Percentiles rank a stretch among this genome's conserved stretches.
Evolutionary conservation across 2,329 filamentous ascomycete species (phyloP).

Genomic region (Fusarium aywerte): DNA sequence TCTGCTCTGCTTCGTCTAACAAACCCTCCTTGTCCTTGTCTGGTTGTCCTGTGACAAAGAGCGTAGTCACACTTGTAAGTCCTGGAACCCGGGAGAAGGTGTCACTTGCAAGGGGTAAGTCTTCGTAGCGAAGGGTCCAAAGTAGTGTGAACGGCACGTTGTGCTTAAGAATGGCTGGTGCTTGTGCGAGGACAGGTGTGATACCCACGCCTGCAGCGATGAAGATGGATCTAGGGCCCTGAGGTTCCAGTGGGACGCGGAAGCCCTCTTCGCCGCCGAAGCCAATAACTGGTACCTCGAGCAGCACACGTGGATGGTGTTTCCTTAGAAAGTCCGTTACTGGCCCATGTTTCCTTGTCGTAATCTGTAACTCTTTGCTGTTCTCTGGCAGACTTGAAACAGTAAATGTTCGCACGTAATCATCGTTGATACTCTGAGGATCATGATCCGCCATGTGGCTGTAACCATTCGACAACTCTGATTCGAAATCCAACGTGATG

Average conservation of each 20-base stretch:
- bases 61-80: constrained; percentile 61
- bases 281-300: constrained; percentile 76
- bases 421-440: constrained; percentile 83
- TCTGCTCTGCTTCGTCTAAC: constrained; percentile 48
- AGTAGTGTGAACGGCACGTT: constrained; percentile 64
- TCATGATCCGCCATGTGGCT: constrained; percentile 87
- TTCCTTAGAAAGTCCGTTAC: constrained; percentile 74
- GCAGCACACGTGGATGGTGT: constrained; percentile 61
- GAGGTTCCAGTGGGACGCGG: constrained; percentile 46
- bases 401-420: constrained; percentile 86
- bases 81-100: constrained; percentile 63
- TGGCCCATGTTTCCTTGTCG: constrained; percentile 73
- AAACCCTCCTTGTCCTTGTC: constrained; percentile 52
- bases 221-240: constrained; percentile 61
- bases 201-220: constrained; percentile 85
- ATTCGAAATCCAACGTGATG: constrained; percentile 76
- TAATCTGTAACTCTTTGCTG: constrained; percentile 73
- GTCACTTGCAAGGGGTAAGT: constrained; percentile 71
- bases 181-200: constrained; percentile 80
- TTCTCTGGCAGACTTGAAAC: constrained; percentile 69
- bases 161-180: constrained; percentile 57
- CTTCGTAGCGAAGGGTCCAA: constrained; percentile 73
- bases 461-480: constrained; percentile 78
- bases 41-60: constrained; percentile 72
- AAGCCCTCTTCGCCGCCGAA: constrained; percentile 73